phyloP scores from a whole-genome alignment of 2,329 filamentous ascomycete genomes.

The Boeremia lycopersici region DNA sequence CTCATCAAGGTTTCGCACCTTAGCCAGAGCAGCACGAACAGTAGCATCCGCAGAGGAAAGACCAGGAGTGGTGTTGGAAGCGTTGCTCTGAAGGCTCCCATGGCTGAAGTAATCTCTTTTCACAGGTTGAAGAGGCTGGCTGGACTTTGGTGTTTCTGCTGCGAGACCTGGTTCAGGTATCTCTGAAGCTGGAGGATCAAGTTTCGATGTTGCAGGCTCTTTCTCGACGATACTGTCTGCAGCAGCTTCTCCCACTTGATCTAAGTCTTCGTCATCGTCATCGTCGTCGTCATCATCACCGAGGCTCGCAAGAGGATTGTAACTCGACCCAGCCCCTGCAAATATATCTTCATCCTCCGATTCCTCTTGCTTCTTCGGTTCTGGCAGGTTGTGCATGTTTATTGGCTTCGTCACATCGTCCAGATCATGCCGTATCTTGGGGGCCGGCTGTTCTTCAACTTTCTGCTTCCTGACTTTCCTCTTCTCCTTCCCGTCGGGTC shows the following conservation, averaged over 20 bases:
- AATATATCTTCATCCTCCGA: constrained; percentile 67
- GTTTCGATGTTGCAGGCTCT: neutral
- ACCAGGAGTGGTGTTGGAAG: constrained; percentile 41
- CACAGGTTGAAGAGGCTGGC: constrained; percentile 7
- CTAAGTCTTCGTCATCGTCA: constrained; percentile 50
- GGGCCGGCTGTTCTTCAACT: constrained; percentile 37
- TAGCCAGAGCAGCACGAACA: constrained; percentile 83
- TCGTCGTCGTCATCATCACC: constrained; percentile 56
- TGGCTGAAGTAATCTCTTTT: constrained; percentile 34
- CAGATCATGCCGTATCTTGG: constrained; percentile 50
- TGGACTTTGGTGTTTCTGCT: constrained; percentile 4
- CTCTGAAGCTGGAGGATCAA: neutral
- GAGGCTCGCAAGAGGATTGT: constrained; percentile 63
- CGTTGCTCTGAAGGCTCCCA: constrained; percentile 8
- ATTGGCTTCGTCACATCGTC: constrained; percentile 55
- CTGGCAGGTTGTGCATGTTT: constrained; percentile 45
- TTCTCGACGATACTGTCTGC: constrained; percentile 1
- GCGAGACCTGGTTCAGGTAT: constrained; percentile 8
- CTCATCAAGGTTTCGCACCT: constrained; percentile 65
- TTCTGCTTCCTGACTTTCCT: constrained; percentile 63
- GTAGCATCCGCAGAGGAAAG: constrained; percentile 69
- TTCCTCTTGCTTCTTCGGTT: constrained; percentile 31
- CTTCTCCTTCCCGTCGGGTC: constrained; percentile 66
- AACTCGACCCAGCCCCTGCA: constrained; percentile 63
- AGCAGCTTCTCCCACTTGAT: constrained; percentile 23